These are phyloP conservation scores for Serpula lacrymans DNA, from an alignment of 768 basidiomycete genomes.

Conservation along the genomic window DNA sequence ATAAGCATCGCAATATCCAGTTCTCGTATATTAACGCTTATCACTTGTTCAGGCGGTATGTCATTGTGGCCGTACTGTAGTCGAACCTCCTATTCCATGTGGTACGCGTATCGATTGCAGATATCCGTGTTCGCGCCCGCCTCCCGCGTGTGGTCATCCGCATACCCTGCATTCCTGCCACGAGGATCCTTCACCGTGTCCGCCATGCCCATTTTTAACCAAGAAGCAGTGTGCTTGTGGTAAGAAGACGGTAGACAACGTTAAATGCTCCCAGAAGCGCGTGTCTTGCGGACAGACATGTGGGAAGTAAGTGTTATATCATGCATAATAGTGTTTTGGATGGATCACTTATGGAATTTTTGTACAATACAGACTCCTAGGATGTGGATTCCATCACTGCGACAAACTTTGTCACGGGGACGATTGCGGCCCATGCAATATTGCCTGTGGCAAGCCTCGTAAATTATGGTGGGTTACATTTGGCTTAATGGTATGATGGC, in stretches of 20 bases:
- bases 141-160: constrained; percentile 80
- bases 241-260: constrained; percentile 74
- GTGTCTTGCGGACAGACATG: constrained; percentile 85
- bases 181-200: constrained; percentile 64
- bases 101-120: constrained; percentile 75
- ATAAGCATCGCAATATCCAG: constrained; percentile 4
- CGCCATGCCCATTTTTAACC: constrained; percentile 83
- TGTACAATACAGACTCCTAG: constrained; percentile 46
- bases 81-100: constrained; percentile 88
- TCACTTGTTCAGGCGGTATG: constrained; percentile 57
- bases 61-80: constrained; percentile 77
- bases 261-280: constrained; percentile 74
- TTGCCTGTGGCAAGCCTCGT: constrained; percentile 82
- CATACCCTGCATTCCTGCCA: constrained; percentile 80
- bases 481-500: background rate
- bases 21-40: background rate
- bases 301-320: constrained; percentile 51
- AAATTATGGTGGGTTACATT: constrained; percentile 65
- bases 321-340: no score
- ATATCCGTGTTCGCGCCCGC: constrained; percentile 72
- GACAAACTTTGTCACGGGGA: constrained; percentile 79
- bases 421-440: constrained; percentile 72
- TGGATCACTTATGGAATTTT: no score
- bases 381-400: constrained; percentile 90
- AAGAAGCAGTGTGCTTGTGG: constrained; percentile 85